A percentile compares a stretch with the other conserved stretches of the same genome.
These are phyloP conservation scores for Trichoderma gracile DNA, from an alignment of 2,329 filamentous ascomycete species.

Conservation along the genomic window DNA sequence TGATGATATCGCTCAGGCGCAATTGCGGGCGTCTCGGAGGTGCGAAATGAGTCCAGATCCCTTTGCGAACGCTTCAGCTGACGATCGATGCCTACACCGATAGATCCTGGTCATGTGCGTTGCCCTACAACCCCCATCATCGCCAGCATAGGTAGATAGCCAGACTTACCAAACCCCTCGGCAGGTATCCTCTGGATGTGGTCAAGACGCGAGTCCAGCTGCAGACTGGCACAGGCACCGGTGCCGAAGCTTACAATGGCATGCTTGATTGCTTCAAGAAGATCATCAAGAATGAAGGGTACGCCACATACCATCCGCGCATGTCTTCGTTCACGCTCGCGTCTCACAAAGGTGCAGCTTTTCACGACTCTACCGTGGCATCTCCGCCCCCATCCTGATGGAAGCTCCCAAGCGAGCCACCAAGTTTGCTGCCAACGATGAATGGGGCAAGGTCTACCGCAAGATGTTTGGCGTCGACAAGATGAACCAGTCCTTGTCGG, in stretches of 20 bases:
- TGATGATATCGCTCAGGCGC: slow-evolving; percentile 58
- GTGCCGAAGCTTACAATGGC: slow-evolving; percentile 87
- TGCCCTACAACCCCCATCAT: not conserved
- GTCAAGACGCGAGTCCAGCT: slow-evolving; percentile 97
- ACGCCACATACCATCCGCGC: slow-evolving; percentile 37
- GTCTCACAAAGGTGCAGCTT: slow-evolving; percentile 54
- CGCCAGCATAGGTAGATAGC: not conserved
- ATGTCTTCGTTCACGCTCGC: slow-evolving; percentile 1
- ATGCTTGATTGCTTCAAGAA: slow-evolving; percentile 98
- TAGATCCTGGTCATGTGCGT: slow-evolving; percentile 86
- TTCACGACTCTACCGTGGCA: slow-evolving; percentile 92
- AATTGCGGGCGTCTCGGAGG: slow-evolving; percentile 96
- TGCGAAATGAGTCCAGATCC: slow-evolving; percentile 43
- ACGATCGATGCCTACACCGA: not conserved
- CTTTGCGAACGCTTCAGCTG: not conserved
- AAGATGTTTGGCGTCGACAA: slow-evolving; percentile 78
- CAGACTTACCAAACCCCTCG: slow-evolving; percentile 29
- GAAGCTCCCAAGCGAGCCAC: slow-evolving; percentile 91
- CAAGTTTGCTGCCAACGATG: slow-evolving; percentile 98
- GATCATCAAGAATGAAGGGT: slow-evolving; percentile 96
- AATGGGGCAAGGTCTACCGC: slow-evolving; percentile 95
- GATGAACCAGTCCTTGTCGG: slow-evolving; percentile 88
- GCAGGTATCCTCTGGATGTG: slow-evolving; percentile 96
- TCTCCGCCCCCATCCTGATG: slow-evolving; percentile 95
- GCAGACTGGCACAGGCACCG: slow-evolving; percentile 71